Base-by-base conservation (phyloP, 2,329 filamentous ascomycete species). In the Emergomyces pasteurianus region DNA sequence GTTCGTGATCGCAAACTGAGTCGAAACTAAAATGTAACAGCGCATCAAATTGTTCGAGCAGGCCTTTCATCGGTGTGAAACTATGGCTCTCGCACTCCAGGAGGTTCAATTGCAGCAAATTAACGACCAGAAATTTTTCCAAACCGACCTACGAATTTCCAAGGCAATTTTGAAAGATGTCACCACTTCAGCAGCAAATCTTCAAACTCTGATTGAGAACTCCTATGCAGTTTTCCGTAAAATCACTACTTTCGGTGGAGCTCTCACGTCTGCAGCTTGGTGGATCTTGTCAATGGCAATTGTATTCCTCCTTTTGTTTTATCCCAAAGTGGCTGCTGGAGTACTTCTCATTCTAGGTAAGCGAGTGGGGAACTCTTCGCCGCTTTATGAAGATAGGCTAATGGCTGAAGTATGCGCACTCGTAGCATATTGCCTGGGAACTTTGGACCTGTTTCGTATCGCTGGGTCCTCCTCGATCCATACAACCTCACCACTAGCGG, bases 41-140 rank as follows among this genome's bases (percentile, higher is more conserved):
- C 72, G 69, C 26, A 65, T 78, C 8, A 65, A 66, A 52, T 60
- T 61, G 10, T 71, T 78, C 58, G 70, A 74, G 38, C 60, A 42
- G 2, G 66, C 68, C 1, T 70, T 78, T 36, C 64, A 70, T 8
- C 60, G 68, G 18, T 72, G 75, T 7, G 69, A 74, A 59, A 26
- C 54, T 1, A 73, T 65, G 60, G 71, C 74, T 3, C 65, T 67
- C 31, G 62, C 66, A 18, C 60, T 78, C 12, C 70, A 71, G 26
- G 65, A 67, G 58, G 63, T 67, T 6, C 75, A 78, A 43, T 31
- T 62, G n/a, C 63, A 68, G 28, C 74, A 78, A 54, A 68, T 69
- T 8, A 66, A 74, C 34, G 62, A 65, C 38, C 69, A 67, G 36
- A 59, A 68, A 21, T 58, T 64, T 23, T 62, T 67, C 43, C 61